phyloP scores from a whole-genome alignment of 331 rosid genomes.

The Erythrophleum ivorense region DNA sequence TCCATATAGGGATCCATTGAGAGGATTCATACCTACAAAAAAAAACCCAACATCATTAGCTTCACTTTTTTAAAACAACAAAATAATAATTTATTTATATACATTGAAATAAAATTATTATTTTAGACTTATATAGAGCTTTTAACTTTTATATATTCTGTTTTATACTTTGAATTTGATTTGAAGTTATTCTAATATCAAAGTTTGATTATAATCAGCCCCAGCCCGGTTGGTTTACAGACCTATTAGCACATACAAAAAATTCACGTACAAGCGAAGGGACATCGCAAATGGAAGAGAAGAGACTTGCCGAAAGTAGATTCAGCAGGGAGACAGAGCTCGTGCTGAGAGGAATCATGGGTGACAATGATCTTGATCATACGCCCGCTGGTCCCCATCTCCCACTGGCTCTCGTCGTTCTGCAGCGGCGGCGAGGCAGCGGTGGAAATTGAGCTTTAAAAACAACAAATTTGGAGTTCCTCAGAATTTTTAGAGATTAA shows the following conservation, averaged over 20 bases:
- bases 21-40: too few relatives aligned
- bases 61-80: too few relatives aligned
- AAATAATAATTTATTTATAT: too few relatives aligned
- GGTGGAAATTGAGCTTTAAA: background rate
- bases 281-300: background rate
- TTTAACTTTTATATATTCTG: too few relatives aligned
- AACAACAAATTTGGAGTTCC: background rate
- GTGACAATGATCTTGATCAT: background rate
- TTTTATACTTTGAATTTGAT: too few relatives aligned
- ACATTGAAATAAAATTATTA: too few relatives aligned
- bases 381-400: background rate
- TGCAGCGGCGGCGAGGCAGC: too few relatives aligned
- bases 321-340: constrained; percentile 13
- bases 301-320: constrained; percentile 9
- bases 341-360: background rate
- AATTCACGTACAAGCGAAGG: background rate
- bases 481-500: background rate
- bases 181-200: too few relatives aligned
- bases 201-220: background rate
- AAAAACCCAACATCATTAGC: too few relatives aligned
- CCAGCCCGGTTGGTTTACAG: background rate
- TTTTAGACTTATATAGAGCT: too few relatives aligned
- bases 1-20: too few relatives aligned
- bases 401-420: background rate
- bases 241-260: background rate